These are phyloP conservation scores for Aspergillus sojae DNA, from an alignment of 2,329 filamentous ascomycete species.

Conservation along the genomic window DNA sequence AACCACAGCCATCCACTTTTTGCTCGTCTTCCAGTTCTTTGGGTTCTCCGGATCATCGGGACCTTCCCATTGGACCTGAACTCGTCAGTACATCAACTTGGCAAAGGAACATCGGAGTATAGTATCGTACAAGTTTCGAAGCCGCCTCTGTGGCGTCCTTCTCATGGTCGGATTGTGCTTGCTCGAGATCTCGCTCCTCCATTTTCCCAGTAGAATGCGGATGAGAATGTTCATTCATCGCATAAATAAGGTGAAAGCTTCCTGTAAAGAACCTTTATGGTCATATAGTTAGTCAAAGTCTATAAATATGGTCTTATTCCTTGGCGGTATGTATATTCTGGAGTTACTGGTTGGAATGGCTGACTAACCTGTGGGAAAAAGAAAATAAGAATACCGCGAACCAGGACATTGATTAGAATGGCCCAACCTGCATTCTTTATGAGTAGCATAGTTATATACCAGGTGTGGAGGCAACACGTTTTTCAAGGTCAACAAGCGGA, in stretches of 20 bases:
- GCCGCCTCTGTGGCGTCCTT: neutral
- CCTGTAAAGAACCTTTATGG: neutral
- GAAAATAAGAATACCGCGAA: no score
- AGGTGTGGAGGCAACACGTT: neutral
- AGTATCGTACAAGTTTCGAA: neutral
- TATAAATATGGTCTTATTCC: no score
- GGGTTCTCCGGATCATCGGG: conserved; percentile 44
- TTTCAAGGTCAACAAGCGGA: neutral
- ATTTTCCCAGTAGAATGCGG: neutral
- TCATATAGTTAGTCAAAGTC: neutral
- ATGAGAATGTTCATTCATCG: neutral
- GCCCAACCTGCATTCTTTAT: neutral
- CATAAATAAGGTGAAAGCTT: neutral
- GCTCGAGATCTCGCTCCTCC: neutral
- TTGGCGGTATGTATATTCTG: no score
- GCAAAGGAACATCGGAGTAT: no score
- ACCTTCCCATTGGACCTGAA: neutral
- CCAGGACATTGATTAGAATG: no score
- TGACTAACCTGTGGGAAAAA: no score
- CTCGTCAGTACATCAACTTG: neutral
- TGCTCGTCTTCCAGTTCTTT: conserved; percentile 57
- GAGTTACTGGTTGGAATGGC: no score
- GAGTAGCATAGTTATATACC: neutral
- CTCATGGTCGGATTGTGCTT: neutral
- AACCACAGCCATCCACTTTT: conserved; percentile 61